These are phyloP conservation scores for Geopyxis carbonaria DNA, from an alignment of 495 filamentous ascomycete genomes.

Conservation along the genomic window DNA sequence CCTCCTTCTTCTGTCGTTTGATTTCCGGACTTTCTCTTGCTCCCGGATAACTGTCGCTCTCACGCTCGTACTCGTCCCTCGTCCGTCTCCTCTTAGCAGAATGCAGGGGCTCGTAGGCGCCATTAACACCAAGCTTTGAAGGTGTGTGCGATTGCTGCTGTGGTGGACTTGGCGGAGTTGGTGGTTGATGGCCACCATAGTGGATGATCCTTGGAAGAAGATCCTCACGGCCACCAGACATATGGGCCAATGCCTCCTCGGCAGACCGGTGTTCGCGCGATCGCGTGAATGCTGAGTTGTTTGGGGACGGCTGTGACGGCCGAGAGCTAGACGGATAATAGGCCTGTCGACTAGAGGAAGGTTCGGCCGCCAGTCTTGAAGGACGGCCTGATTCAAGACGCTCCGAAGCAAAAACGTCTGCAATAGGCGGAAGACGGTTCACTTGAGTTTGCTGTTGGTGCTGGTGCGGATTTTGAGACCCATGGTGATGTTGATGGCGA, in stretches of 20 bases:
- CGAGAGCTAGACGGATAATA: conserved; percentile 54
- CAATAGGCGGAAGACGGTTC: conserved; percentile 84
- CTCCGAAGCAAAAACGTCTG: conserved; percentile 80
- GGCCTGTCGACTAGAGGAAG: conserved; percentile 25
- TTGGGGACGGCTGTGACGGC: conserved; percentile 62
- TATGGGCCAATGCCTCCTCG: conserved; percentile 77
- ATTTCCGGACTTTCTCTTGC: conserved; percentile 72
- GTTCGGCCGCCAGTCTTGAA: conserved; percentile 21
- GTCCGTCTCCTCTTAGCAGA: conserved; percentile 51
- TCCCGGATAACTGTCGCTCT: conserved; percentile 45
- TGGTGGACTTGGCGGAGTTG: conserved; percentile 77
- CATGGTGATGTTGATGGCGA: conserved; percentile 72
- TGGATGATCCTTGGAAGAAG: conserved; percentile 84
- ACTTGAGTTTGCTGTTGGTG: too few relatives aligned
- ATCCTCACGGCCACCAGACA: conserved; percentile 82
- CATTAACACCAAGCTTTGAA: conserved; percentile 29
- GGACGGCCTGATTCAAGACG: conserved; percentile 44
- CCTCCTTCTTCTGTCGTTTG: conserved; percentile 79
- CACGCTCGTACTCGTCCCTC: conserved; percentile 78
- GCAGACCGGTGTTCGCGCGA: conserved; percentile 84
- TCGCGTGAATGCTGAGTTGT: conserved; percentile 39
- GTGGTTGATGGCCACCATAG: conserved; percentile 69
- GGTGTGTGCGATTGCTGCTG: conserved; percentile 23
- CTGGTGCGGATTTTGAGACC: conserved; percentile 74
- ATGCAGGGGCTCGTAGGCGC: conserved; percentile 24